These are phyloP conservation scores for Hypoxylon fragiforme DNA, from an alignment of 495 filamentous ascomycete genomes.

Conservation along the genomic window DNA sequence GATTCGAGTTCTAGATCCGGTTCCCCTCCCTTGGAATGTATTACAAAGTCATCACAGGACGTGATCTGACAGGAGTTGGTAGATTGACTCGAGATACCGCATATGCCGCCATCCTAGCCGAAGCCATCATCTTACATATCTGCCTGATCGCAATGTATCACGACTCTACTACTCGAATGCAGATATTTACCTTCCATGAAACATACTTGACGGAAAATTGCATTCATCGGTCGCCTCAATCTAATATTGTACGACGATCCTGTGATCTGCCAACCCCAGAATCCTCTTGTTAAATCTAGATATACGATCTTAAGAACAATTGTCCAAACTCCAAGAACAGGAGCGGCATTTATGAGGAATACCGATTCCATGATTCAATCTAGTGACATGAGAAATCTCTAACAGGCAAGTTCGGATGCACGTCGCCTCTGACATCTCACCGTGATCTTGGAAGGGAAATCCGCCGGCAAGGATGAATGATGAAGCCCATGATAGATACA, in stretches of 20 bases:
- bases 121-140: no score
- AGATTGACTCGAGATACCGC: no score
- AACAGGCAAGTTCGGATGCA: not conserved
- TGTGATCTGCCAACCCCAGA: not conserved
- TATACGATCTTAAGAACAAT: no score
- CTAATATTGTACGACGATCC: not conserved
- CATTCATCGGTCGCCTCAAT: not conserved
- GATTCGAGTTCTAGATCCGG: no score
- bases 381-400: not conserved
- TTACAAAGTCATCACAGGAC: no score
- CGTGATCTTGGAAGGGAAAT: not conserved
- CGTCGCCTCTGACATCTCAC: conserved; percentile 2
- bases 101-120: no score
- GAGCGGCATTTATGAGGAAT: not conserved
- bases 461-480: not conserved
- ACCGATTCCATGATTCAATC: not conserved
- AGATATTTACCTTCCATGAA: conserved; percentile 7
- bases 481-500: not conserved
- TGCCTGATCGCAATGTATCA: no score
- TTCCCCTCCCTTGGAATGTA: no score
- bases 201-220: conserved; percentile 3
- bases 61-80: no score
- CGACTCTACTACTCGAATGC: no score
- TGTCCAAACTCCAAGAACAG: no score
- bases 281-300: not conserved